phyloP scores from a whole-genome alignment of 495 filamentous ascomycete genomes.

The Penicillium argentinense region DNA sequence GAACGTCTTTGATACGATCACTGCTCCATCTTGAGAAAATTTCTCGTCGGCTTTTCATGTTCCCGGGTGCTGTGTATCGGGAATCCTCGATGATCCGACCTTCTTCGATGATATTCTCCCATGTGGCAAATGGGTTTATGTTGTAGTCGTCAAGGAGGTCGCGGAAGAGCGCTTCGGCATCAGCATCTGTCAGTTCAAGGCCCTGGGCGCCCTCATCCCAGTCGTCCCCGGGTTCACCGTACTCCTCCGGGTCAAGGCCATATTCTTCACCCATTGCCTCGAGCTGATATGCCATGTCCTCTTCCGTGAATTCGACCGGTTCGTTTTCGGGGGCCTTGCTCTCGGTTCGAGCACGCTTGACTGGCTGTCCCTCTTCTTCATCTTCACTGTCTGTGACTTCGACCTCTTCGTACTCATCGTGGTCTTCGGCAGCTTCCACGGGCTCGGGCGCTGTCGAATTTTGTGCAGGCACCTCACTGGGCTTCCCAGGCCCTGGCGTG shows the following conservation, averaged over 20 bases:
- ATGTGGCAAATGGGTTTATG: constrained; percentile 86
- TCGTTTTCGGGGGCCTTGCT: constrained; percentile 51
- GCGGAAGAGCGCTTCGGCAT: constrained; percentile 72
- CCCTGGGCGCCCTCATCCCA: constrained; percentile 73
- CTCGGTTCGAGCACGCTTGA: constrained; percentile 68
- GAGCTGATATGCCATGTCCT: constrained; percentile 91
- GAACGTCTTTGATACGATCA: constrained; percentile 67
- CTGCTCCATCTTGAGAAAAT: constrained; percentile 79
- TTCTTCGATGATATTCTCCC: constrained; percentile 83
- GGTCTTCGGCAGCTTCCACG: constrained; percentile 37
- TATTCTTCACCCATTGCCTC: constrained; percentile 83
- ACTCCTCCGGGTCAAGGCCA: constrained; percentile 68
- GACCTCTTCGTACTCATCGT: constrained; percentile 82
- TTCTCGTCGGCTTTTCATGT: constrained; percentile 77
- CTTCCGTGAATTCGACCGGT: constrained; percentile 88
- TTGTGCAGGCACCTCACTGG: constrained; percentile 1
- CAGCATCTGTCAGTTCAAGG: constrained; percentile 63
- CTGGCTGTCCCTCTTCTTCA: constrained; percentile 50
- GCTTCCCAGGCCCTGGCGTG: constrained; percentile 2
- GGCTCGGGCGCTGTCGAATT: constrained; percentile 5
- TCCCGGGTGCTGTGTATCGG: constrained; percentile 78
- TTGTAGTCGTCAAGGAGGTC: constrained; percentile 80
- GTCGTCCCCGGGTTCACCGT: constrained; percentile 62
- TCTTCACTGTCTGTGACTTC: constrained; percentile 76
- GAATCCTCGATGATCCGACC: constrained; percentile 81